phyloP scores from a whole-genome alignment of 2,329 filamentous ascomycete genomes.

The Pseudogymnoascus sp. region DNA sequence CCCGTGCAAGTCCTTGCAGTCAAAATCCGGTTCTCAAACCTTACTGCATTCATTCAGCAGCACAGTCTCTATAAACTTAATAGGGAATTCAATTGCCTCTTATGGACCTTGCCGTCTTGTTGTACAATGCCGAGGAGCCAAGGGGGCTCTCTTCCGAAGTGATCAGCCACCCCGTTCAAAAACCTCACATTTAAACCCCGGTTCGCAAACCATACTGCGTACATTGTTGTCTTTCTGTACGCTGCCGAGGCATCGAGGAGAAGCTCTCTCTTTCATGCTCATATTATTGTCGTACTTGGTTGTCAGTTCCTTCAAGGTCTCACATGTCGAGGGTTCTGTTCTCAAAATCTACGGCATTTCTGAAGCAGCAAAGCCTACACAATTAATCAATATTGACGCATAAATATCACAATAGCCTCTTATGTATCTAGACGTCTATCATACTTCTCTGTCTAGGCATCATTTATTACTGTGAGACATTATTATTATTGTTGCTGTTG shows the following conservation, averaged over 20 bases:
- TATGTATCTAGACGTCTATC: no score
- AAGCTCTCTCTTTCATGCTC: no score
- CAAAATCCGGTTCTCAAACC: not conserved
- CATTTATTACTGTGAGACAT: not conserved
- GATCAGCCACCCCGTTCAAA: constrained; percentile 1
- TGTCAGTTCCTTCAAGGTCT: not conserved
- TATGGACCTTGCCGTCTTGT: not conserved
- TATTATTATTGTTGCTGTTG: not conserved
- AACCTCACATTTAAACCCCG: not conserved
- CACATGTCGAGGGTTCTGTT: not conserved
- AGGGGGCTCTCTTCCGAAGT: not conserved
- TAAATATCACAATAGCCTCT: no score
- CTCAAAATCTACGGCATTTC: not conserved
- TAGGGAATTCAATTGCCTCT: not conserved
- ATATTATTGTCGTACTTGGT: not conserved
- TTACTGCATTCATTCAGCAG: not conserved
- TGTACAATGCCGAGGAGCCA: not conserved
- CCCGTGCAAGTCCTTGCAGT: not conserved
- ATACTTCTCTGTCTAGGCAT: not conserved
- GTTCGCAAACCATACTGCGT: not conserved
- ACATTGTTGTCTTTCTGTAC: not conserved
- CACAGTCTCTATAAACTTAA: not conserved
- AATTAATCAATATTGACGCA: no score
- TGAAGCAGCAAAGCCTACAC: not conserved
- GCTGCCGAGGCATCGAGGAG: not conserved